Evolutionary conservation across 2,329 filamentous ascomycete genomes (phyloP), one percentile per base, ranked within the genome.

Genomic region (Zasmidium angulare): DNA sequence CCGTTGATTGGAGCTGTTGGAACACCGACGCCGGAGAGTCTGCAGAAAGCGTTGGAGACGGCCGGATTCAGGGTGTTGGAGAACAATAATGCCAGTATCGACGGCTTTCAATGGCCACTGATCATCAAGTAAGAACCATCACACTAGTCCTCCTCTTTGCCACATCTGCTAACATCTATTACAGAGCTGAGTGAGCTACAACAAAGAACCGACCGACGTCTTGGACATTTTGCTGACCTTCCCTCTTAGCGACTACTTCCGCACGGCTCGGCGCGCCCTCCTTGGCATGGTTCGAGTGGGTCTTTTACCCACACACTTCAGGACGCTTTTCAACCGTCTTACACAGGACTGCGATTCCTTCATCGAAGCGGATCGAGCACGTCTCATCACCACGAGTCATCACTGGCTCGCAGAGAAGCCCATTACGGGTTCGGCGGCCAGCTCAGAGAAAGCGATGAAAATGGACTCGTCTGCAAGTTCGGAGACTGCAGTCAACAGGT

Each of bases 321-420:
- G 57, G 50, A 68, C 63, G 6, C 53, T 71, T 17, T 66, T 71
- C 56, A 61, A 71, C 36, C 63, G 69, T 4, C 56, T 71, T 19
- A 66, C 66, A n/a, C 59, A 66, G 47, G 68, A 70, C 29, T 63
- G 65, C 46, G 65, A 68, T 55, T 64, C 68, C 9, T 71, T 71
- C 47, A 61, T 71, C 12, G 66, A 71, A 56, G 68, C 68, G 10
- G 69, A 71, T 53, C 56, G 62, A 11, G 50, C 58, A 3, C 55
- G 65, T 1, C 54, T 71, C 29, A 67, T 67, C 59, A 71, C 68
- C 19, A 71, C 69, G 11, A 66, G 63, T 48, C 68, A 69, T 43
- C 67, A 68, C 50, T 70, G 68, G 68, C 53, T 71, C 12, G 69
- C 69, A 10, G 69, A 66, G 51, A 71, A 71, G 62, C 67, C 67